Conservation (phyloP, 352 stramenopile genomes). For the Thalassiosira hispida region DNA sequence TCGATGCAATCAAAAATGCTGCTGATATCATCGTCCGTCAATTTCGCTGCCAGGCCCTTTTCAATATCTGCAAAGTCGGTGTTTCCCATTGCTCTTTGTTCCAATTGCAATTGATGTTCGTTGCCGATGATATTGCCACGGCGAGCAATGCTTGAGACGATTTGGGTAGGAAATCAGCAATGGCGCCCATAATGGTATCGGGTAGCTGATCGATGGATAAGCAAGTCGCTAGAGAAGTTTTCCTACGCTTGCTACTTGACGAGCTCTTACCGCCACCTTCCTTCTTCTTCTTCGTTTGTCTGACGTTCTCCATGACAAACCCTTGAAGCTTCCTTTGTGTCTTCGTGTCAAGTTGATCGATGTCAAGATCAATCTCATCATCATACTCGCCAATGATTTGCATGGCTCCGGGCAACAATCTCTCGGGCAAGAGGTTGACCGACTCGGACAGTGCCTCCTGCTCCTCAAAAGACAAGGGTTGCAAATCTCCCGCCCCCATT, state of each 20-base stretch:
- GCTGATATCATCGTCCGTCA: slow-evolving; percentile 18
- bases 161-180: not conserved
- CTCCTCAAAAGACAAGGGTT: not conserved
- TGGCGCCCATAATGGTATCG: not conserved
- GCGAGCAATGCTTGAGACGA: not conserved
- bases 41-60: not conserved
- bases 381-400: slow-evolving; percentile 76
- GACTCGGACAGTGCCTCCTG: slow-evolving; percentile 24
- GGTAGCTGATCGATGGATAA: slow-evolving; percentile 1
- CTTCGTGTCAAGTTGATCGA: slow-evolving; percentile 73
- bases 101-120: not conserved
- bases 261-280: not conserved
- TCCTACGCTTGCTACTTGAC: no score
- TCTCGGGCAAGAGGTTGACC: slow-evolving; percentile 57
- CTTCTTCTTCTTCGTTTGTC: not conserved
- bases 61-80: slow-evolving; percentile 8
- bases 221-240: no score
- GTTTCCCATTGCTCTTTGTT: not conserved
- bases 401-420: slow-evolving; percentile 56
- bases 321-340: slow-evolving; percentile 73
- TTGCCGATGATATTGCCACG: not conserved
- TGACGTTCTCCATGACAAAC: slow-evolving; percentile 75
- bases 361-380: slow-evolving; percentile 83
- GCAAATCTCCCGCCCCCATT: not conserved
- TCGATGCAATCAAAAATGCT: slow-evolving; percentile 13